Evolutionary conservation across 176 grass and related monocot species (phyloP).

Genomic region (Carex cristatella): DNA sequence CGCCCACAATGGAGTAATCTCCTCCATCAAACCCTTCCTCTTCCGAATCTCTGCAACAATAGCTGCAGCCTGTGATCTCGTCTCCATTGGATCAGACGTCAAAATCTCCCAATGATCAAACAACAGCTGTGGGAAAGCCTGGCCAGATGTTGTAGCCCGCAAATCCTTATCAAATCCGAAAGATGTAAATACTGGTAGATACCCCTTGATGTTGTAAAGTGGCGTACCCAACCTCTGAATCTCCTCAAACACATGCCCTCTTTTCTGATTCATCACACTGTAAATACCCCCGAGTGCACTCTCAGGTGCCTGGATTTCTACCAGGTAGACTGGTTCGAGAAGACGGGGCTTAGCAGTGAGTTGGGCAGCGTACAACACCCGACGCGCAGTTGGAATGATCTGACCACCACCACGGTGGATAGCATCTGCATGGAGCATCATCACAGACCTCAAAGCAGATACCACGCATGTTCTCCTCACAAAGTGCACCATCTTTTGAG

Average conservation of each 20-base stretch:
- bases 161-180: not conserved
- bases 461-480: no score
- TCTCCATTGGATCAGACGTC: constrained; percentile 14
- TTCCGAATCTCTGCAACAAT: constrained; percentile 24
- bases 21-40: constrained; percentile 31
- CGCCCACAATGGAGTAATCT: constrained; percentile 13
- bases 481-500: no score
- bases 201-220: constrained; percentile 81
- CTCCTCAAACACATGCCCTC: constrained; percentile 68
- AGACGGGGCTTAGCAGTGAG: constrained; percentile 55
- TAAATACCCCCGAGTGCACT: constrained; percentile 67
- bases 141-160: constrained; percentile 21
- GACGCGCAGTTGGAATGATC: constrained; percentile 50
- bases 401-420: no score
- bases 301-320: constrained; percentile 66
- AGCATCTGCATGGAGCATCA: no score
- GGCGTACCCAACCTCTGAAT: constrained; percentile 54
- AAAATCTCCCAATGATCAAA: constrained; percentile 24
- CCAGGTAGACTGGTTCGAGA: constrained; percentile 56
- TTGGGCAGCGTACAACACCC: constrained; percentile 63
- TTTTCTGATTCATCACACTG: constrained; percentile 61
- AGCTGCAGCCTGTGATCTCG: not conserved
- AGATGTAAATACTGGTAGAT: constrained; percentile 26
- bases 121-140: constrained; percentile 21
- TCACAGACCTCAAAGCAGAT: no score